Evolutionary conservation across 345 rosid genomes (phyloP).

Genomic region (Clarkia xantiana): DNA sequence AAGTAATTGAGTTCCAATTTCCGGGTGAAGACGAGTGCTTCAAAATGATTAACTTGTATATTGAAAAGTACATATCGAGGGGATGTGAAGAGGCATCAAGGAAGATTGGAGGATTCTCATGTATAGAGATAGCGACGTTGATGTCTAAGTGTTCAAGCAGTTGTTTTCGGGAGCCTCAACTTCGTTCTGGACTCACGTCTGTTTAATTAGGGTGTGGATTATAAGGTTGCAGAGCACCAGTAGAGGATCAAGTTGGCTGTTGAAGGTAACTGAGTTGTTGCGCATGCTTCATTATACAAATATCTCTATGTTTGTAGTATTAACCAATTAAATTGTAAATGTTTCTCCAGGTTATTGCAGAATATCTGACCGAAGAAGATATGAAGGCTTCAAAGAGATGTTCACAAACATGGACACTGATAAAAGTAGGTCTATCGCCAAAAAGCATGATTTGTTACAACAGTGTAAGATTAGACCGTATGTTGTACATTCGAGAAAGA

Average conservation of each 20-base stretch:
- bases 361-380: no score
- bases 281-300: background rate
- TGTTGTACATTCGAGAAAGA: no score
- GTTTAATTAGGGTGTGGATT: constrained; percentile 60
- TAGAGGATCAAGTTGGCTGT: constrained; percentile 60
- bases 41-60: constrained; percentile 59
- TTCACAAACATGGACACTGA: no score
- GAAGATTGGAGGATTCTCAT: constrained; percentile 79
- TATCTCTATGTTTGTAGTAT: no score
- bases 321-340: no score
- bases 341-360: no score
- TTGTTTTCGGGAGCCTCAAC: constrained; percentile 61
- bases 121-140: constrained; percentile 88
- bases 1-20: constrained; percentile 80
- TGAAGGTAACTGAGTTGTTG: constrained; percentile 20
- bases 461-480: no score
- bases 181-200: constrained; percentile 61
- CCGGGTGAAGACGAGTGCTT: constrained; percentile 82
- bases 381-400: no score
- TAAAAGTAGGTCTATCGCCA: no score
- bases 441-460: no score
- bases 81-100: constrained; percentile 48
- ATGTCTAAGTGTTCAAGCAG: constrained; percentile 87
- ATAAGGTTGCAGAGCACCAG: constrained; percentile 67
- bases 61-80: constrained; percentile 43